phyloP scores from a whole-genome alignment of 345 rosid genomes.

The Melastoma malabathricum region DNA sequence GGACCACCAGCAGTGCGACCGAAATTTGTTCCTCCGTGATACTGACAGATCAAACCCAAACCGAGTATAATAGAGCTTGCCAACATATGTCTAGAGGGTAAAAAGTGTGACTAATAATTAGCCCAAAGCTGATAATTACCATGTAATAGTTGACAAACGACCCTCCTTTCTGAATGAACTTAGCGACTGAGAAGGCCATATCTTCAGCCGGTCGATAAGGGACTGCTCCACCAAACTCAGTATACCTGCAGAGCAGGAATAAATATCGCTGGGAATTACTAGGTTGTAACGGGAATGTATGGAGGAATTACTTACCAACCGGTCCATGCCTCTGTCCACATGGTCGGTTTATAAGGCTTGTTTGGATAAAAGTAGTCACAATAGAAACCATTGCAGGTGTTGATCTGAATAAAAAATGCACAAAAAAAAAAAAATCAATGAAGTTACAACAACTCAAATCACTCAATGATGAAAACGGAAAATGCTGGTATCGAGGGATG shows the following conservation, averaged over 20 bases:
- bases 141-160: conserved; percentile 87
- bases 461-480: too few species aligned
- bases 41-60: conserved; percentile 32
- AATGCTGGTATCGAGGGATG: too few species aligned
- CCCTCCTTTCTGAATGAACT: conserved; percentile 93
- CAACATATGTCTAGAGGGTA: background rate
- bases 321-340: conserved; percentile 99
- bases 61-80: conserved; percentile 4
- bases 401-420: conserved; percentile 36
- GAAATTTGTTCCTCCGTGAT: conserved; percentile 97
- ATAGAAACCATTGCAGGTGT: conserved; percentile 96
- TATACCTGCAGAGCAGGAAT: conserved; percentile 41
- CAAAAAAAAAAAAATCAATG: background rate
- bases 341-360: conserved; percentile 87
- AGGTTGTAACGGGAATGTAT: background rate
- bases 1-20: conserved; percentile 99
- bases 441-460: background rate
- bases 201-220: conserved; percentile 95
- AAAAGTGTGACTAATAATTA: background rate
- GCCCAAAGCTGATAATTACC: conserved; percentile 25
- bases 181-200: conserved; percentile 91
- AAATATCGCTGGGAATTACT: background rate
- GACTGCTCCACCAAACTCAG: conserved; percentile 96
- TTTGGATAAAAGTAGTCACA: conserved; percentile 96
- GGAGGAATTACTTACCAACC: conserved; percentile 54